Evolutionary conservation across 495 filamentous ascomycete species (phyloP), one percentile per base, ranked within the genome.

Genomic region (Apodospora peruviana): DNA sequence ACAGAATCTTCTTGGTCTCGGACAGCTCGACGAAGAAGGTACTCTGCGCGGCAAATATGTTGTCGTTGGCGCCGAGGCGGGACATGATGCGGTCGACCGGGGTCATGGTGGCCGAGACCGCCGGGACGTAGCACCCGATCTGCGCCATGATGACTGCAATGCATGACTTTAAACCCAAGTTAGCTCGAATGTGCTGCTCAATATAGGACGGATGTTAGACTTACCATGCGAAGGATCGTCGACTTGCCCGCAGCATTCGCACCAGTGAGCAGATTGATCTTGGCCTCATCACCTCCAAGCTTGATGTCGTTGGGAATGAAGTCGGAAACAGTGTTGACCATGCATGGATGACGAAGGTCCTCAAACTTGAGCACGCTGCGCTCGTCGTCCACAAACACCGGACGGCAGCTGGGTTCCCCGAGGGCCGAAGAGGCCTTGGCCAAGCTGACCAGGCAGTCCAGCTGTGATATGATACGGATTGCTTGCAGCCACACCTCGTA

Each of bases 191-290:
- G 51, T 18, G 40, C 2, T n/a, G 52, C 7, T 7, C 25, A 55
- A 45, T 16, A 36, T n/a, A 39, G 9, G 17, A 45, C 47, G 36
- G 8, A 19, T 36, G 21, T 20, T 35, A 25, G 24, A 67, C 77
- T 62, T 74, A 91, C 87, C 94, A 97, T 97, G 52, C 93, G 82
- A 17, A 99, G 82, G 45, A 97, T 79, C n/a, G 93, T 99, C 8
- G 93, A 99, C 71, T 99, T 99, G 64, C 93, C 93, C 43, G 93
- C 94, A 7, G 93, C 93, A 64, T 99, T 99, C 38, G 93, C 93
- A 59, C 93, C 93, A 3, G 93, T 99, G 34, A 99, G 79, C 35
- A 99, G 78, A 58, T 89, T 87, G 57, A 99, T 91, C 59, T 90
- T 96, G 41, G 90, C 66, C 21, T 74, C 65, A 36, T 79, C 72